Evolutionary conservation across 306 rosid species (phyloP), one percentile per base, ranked within the genome.

Genomic region (Erythrophleum fordii): DNA sequence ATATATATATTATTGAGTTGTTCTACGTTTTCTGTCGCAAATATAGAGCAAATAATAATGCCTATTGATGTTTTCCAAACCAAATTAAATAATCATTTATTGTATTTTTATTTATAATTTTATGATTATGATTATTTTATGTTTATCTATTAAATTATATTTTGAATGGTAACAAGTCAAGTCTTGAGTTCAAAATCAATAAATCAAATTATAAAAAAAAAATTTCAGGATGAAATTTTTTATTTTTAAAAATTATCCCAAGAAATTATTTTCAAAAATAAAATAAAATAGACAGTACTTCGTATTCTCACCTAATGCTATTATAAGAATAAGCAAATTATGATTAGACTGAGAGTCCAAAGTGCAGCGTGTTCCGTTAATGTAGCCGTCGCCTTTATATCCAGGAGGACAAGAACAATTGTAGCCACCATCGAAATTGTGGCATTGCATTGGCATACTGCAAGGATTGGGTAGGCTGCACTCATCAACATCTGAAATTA

Each of bases 401-500:
- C 14, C n/a, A 26, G 37, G 66, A 0, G 66, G 37, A 59, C 66
- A 59, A 59, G 66, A 59, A 59, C 66, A 59, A 3, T 6, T 59
- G 37, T 25, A 59, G 28, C 37, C n/a, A 26, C 66, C 66, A 0
- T 12, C 66, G 18, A 59, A 25, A 34, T 26, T 59, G 66, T 26
- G 0, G 37, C 66, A 59, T 59, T 26, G 66, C 35, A 12, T 13
- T 3, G 35, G 34, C 13, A 25, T 26, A 26, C 35, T 59, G 37
- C 66, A 59, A 6, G 25, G 25, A 13, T 59, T 59, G 8, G 35
- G 18, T 26, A 8, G 25, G 37, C 66, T 26, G 56, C 82, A 78
- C 46, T 77, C 81, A 11, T 77, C 22, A 1, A 82, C 9, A 23
- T 67, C 52, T 72, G 75, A 23, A 16, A 52, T 29, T 56, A 60